Evolutionary conservation across 2,329 filamentous ascomycete species (phyloP).

Genomic region (Verticillium klebahnii): DNA sequence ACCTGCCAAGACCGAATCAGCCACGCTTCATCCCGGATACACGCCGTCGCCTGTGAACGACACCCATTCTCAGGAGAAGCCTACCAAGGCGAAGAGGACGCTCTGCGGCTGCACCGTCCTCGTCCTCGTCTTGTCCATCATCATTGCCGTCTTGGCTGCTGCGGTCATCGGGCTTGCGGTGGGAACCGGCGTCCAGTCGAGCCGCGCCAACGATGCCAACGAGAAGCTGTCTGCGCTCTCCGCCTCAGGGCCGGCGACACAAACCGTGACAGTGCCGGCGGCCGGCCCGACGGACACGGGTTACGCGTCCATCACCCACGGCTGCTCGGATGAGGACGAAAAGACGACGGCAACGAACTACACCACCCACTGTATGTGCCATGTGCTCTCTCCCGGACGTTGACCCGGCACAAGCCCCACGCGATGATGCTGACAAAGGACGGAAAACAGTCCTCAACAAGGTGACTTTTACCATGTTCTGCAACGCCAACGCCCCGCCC

Average conservation of each 20-base stretch:
- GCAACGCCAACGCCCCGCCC: constrained; percentile 33
- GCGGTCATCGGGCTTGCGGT: constrained; percentile 40
- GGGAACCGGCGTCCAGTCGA: constrained; percentile 36
- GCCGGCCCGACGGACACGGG: constrained; percentile 18
- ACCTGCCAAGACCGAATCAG: neutral
- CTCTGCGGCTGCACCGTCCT: constrained; percentile 24
- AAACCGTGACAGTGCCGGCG: constrained; percentile 10
- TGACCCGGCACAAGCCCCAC: too few relatives aligned
- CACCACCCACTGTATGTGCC: constrained; percentile 30
- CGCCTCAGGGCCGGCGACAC: constrained; percentile 14
- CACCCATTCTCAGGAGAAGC: neutral
- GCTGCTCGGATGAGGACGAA: constrained; percentile 30
- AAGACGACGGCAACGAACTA: constrained; percentile 32
- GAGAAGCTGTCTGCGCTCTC: constrained; percentile 23
- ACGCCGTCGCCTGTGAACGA: neutral
- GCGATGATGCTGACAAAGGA: constrained; percentile 10
- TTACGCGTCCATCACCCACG: constrained; percentile 28
- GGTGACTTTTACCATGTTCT: constrained; percentile 34
- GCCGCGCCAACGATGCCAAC: constrained; percentile 31
- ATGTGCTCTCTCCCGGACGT: constrained; percentile 11
- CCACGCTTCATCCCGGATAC: neutral
- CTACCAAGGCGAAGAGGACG: constrained; percentile 4
- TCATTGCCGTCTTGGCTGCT: constrained; percentile 32
- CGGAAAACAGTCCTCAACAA: constrained; percentile 33
- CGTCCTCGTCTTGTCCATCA: constrained; percentile 34